phyloP scores from a whole-genome alignment of 768 basidiomycete genomes.

The Boletus barrowsii region DNA sequence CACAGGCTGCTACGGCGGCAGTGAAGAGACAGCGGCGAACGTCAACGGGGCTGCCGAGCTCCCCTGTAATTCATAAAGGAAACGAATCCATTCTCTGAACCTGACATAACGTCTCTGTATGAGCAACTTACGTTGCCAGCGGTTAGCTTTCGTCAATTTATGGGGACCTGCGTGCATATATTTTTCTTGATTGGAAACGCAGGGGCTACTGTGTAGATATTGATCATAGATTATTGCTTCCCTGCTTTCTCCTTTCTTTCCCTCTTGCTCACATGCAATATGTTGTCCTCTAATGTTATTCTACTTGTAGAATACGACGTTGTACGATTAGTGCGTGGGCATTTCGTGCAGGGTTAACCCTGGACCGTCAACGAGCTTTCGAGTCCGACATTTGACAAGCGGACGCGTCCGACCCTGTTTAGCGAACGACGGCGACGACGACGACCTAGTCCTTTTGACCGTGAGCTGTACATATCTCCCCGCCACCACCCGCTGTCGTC shows the following conservation, averaged over 20 bases:
- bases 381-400: slow-evolving; percentile 5
- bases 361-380: background rate
- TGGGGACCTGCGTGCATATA: slow-evolving; percentile 27
- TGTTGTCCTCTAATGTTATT: slow-evolving; percentile 34
- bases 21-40: slow-evolving; percentile 84
- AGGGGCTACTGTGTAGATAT: slow-evolving; percentile 28
- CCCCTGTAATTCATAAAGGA: slow-evolving; percentile 33
- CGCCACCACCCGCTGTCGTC: slow-evolving; percentile 30
- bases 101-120: slow-evolving; percentile 1
- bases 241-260: slow-evolving; percentile 5
- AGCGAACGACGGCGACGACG: slow-evolving; percentile 10
- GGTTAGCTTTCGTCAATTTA: slow-evolving; percentile 4
- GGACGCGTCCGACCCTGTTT: background rate
- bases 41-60: slow-evolving; percentile 52
- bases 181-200: slow-evolving; percentile 33
- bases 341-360: slow-evolving; percentile 20
- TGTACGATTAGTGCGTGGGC: slow-evolving; percentile 25
- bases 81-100: slow-evolving; percentile 18
- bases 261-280: slow-evolving; percentile 20
- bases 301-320: slow-evolving; percentile 26
- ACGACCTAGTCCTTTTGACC: background rate
- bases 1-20: slow-evolving; percentile 31
- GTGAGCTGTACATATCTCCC: background rate
- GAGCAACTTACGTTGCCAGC: slow-evolving; percentile 12
- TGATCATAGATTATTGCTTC: slow-evolving; percentile 35